These are phyloP conservation scores for Eimeria brunetti DNA, from an alignment of 169 alveolate species.

Conservation along the genomic window DNA sequence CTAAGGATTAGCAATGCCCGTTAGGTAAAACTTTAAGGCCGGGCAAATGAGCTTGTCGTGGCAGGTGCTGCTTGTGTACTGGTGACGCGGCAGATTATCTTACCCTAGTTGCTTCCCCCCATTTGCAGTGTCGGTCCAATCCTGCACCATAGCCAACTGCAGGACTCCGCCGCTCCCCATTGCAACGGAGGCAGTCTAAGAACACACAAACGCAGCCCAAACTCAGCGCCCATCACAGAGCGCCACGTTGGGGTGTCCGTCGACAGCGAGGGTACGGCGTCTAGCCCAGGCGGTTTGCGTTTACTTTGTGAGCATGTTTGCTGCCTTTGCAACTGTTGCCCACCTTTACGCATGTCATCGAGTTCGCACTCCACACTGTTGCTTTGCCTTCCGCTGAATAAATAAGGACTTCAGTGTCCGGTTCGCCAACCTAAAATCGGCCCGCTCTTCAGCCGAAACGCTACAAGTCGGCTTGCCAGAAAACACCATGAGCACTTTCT, in stretches of 20 bases:
- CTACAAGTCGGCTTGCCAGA: background rate
- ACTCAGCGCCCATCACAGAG: background rate
- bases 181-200: conserved; percentile 68
- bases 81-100: background rate
- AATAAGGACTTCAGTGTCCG: conserved; percentile 72
- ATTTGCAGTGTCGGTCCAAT: conserved; percentile 23
- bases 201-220: conserved; percentile 67
- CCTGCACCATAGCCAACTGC: conserved; percentile 41
- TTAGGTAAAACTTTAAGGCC: background rate
- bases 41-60: background rate
- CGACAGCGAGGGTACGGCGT: background rate
- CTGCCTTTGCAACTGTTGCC: background rate
- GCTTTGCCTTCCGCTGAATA: conserved; percentile 69
- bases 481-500: background rate
- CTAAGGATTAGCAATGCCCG: background rate
- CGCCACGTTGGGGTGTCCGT: background rate
- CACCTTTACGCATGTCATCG: conserved; percentile 77
- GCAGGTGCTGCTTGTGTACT: background rate
- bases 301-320: background rate
- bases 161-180: conserved; percentile 47
- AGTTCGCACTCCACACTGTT: conserved; percentile 79
- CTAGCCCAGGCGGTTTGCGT: background rate
- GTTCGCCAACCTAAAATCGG: conserved; percentile 2
- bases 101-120: background rate
- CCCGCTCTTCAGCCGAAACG: background rate